Conservation (phyloP, 495 filamentous ascomycete genomes). For the Usnea hakonensis region DNA sequence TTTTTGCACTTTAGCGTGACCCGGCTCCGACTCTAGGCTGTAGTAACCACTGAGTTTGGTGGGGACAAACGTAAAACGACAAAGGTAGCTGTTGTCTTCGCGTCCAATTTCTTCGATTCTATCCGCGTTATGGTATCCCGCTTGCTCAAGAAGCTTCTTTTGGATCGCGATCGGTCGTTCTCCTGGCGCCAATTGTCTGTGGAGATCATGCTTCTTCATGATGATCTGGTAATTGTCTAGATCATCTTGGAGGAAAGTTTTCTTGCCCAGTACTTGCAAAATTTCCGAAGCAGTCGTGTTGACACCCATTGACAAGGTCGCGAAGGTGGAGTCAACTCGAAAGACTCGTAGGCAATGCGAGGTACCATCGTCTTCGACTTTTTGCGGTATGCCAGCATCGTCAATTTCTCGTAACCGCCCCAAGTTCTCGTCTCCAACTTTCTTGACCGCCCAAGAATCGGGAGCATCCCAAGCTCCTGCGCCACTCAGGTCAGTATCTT, state of each 20-base stretch:
- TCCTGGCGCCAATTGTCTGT: conserved; percentile 63
- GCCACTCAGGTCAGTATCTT: conserved; percentile 26
- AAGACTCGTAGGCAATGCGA: conserved; percentile 95
- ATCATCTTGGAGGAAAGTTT: conserved; percentile 83
- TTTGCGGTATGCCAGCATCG: conserved; percentile 46
- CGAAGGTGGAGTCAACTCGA: conserved; percentile 85
- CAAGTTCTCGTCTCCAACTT: conserved; percentile 56
- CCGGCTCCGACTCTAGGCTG: conserved; percentile 67
- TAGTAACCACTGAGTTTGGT: conserved; percentile 76
- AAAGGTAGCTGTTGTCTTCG: conserved; percentile 94
- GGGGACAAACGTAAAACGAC: conserved; percentile 89
- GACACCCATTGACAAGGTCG: conserved; percentile 72
- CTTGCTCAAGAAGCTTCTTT: conserved; percentile 83
- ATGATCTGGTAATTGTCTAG: conserved; percentile 92
- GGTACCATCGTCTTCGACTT: conserved; percentile 55
- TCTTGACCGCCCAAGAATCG: conserved; percentile 86
- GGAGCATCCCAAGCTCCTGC: conserved; percentile 71
- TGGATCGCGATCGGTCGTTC: conserved; percentile 90
- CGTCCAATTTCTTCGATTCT: conserved; percentile 90
- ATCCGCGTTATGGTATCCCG: conserved; percentile 83
- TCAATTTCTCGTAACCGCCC: conserved; percentile 52
- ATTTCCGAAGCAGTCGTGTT: conserved; percentile 80
- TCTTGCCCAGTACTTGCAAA: conserved; percentile 74
- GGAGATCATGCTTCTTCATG: conserved; percentile 85
- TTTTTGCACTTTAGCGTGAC: conserved; percentile 72